A percentile compares a stretch with the other conserved stretches of the same genome.
These are phyloP conservation scores for Lineolata rhizophorae DNA, from an alignment of 495 filamentous ascomycete species.

Conservation along the genomic window DNA sequence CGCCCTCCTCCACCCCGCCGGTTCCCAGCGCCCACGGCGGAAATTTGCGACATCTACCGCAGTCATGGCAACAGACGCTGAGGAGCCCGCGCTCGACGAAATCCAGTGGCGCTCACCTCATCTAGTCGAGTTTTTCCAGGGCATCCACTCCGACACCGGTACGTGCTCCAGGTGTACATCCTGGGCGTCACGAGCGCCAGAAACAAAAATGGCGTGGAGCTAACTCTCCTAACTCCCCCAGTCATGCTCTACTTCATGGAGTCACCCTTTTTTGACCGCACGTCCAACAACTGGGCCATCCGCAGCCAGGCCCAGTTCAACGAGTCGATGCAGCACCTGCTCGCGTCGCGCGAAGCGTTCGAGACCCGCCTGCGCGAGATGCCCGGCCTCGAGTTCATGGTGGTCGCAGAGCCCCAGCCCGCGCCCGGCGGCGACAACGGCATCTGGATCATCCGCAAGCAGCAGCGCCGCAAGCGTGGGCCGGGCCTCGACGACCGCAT, in stretches of 20 bases:
- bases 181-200: no score
- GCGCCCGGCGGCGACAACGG: conserved; percentile 39
- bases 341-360: conserved; percentile 53
- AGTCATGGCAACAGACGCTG: no score
- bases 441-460: conserved; percentile 86
- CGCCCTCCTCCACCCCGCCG: background rate
- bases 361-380: conserved; percentile 55
- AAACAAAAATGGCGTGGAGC: no score
- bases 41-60: background rate
- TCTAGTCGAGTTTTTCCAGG: conserved; percentile 31
- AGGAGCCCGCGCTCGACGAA: conserved; percentile 50
- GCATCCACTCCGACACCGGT: conserved; percentile 24
- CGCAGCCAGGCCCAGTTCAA: conserved; percentile 57
- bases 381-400: conserved; percentile 35
- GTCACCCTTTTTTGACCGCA: conserved; percentile 79
- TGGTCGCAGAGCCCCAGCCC: conserved; percentile 23
- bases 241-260: conserved; percentile 79
- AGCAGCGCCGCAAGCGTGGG: conserved; percentile 40
- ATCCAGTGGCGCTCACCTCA: conserved; percentile 48
- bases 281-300: conserved; percentile 68
- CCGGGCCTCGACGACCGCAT: conserved; percentile 34
- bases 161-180: background rate
- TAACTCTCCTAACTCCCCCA: conserved; percentile 5
- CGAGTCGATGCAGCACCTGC: conserved; percentile 29
- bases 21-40: background rate